Base-by-base conservation (phyloP, 1,284 basidiomycete genomes). In the Cystobasidiaceae sp. region DNA sequence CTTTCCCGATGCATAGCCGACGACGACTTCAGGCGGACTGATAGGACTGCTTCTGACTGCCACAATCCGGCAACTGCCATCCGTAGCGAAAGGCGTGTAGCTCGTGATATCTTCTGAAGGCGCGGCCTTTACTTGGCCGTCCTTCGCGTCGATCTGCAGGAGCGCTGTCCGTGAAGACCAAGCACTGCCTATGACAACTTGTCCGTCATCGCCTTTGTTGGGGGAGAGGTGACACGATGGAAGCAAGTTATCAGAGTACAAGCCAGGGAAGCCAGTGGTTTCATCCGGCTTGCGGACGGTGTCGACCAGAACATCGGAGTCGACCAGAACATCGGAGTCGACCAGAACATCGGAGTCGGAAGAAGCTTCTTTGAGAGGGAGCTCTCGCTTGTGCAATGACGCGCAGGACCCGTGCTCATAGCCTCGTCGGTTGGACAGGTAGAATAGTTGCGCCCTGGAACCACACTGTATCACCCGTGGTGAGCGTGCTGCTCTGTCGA, bases 331-430 rank as follows among this genome's bases (percentile, higher is more conserved):
- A 28, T 30, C 19, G 4, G 23, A 21, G 28, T 52, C 52, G 3
- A 60, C 34, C 7, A n/a, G n/a, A n/a, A n/a, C n/a, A n/a, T n/a
- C n/a, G n/a, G n/a, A n/a, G n/a, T n/a, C n/a, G n/a, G n/a, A n/a
- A n/a, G n/a, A n/a, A n/a, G n/a, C n/a, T n/a, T n/a, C n/a, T n/a
- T n/a, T n/a, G n/a, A n/a, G n/a, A n/a, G 66, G 60, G 32, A 79
- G 45, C 71, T 82, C 77, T n/a, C 79, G 72, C 3, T 75, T 69
- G 68, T 84, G 80, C 0, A 89, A 73, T 2, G 79, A 75, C 0
- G 82, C 79, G 8, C 84, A 85, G 0, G 82, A 82, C 4, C 80
- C 79, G 69, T 89, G 88, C 0, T 85, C 78, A 0, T 85, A 86
- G 0, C 84, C 84, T 3, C 79, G 74, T 3, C 78, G 73, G 69